Evolutionary conservation across 352 stramenopile genomes (phyloP).

Genomic region (Globisporangium solare): DNA sequence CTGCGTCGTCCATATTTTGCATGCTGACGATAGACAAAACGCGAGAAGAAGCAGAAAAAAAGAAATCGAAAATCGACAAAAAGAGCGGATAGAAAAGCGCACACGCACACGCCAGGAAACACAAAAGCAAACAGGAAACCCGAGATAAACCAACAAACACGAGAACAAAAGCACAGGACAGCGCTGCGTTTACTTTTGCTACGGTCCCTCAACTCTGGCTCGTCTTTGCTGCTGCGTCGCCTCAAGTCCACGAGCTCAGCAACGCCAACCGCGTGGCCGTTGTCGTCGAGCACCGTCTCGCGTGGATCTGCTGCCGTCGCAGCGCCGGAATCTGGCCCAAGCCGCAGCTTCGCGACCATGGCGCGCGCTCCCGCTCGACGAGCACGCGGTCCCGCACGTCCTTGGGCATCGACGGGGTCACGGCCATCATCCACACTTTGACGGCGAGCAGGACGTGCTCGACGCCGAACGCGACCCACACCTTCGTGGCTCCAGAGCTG

Average conservation of each 20-base stretch:
- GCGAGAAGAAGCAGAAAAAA: not conserved
- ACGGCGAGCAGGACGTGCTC: conserved; percentile 64
- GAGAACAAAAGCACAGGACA: no score
- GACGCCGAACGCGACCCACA: conserved; percentile 78
- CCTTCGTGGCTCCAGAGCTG: conserved; percentile 34
- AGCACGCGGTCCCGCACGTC: conserved; percentile 47
- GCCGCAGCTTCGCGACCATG: conserved; percentile 35
- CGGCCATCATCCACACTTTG: conserved; percentile 60
- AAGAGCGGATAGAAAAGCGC: not conserved
- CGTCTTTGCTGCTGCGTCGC: no score
- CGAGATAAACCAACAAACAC: not conserved
- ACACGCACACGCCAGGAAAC: no score
- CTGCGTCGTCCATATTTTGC: not conserved
- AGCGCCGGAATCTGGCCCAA: not conserved
- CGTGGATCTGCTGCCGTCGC: no score
- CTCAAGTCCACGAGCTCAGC: no score
- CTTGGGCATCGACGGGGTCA: conserved; percentile 49
- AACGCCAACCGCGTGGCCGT: not conserved
- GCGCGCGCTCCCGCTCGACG: conserved; percentile 55
- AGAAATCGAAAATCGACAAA: not conserved
- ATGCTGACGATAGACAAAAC: not conserved
- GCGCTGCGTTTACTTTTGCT: no score
- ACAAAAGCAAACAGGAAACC: not conserved
- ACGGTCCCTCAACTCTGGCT: no score
- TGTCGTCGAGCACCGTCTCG: not conserved